Evolutionary conservation across 176 grass and related monocot species (phyloP).

Genomic region (Avena sativa): DNA sequence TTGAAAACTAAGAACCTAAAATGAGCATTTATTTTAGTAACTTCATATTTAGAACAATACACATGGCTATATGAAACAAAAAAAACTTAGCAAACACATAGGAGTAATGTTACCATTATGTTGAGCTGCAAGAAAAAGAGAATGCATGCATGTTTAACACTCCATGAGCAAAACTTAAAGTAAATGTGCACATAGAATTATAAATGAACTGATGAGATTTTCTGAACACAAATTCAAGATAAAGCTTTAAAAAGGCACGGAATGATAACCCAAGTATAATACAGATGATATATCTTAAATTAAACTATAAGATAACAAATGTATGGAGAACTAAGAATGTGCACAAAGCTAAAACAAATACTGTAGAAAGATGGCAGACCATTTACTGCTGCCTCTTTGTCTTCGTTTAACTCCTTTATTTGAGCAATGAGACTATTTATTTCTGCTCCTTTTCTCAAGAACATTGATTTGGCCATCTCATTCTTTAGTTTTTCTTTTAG

Average conservation of each 20-base stretch:
- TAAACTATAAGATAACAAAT: conserved; percentile 17
- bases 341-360: conserved; percentile 34
- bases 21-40: conserved; percentile 23
- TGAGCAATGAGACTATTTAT: conserved; percentile 66
- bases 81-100: neutral
- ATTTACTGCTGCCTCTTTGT: conserved; percentile 60
- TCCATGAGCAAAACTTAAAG: neutral
- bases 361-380: conserved; percentile 41
- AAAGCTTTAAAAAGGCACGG: conserved; percentile 1
- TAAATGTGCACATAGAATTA: neutral
- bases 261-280: conserved; percentile 16
- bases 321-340: conserved; percentile 28
- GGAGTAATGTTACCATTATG: neutral
- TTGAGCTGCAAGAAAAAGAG: neutral
- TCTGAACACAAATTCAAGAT: conserved; percentile 6
- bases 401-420: conserved; percentile 69
- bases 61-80: neutral
- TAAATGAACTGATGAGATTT: conserved; percentile 14
- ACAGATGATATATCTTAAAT: conserved; percentile 6
- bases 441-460: conserved; percentile 54
- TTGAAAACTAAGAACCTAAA: neutral
- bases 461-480: conserved; percentile 48
- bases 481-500: conserved; percentile 77
- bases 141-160: neutral
- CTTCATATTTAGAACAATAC: conserved; percentile 1